phyloP scores from a whole-genome alignment of 352 stramenopile genomes.

The Phytophthora chlamydospora region DNA sequence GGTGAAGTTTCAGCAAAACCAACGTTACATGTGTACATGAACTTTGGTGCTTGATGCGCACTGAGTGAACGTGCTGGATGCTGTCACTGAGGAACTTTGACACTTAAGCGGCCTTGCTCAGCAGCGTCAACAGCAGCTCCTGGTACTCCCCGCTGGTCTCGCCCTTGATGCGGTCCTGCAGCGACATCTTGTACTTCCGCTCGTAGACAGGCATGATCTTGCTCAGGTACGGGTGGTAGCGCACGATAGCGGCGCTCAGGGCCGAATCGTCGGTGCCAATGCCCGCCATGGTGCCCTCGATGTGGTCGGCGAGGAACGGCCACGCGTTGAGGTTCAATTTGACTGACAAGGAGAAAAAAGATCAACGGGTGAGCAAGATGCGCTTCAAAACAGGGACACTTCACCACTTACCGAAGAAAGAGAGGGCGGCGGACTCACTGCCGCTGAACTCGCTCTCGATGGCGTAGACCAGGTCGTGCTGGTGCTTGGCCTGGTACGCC shows the following conservation, averaged over 20 bases:
- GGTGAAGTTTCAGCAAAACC: background rate
- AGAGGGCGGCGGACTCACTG: conserved; percentile 51
- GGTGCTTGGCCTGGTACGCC: conserved; percentile 66
- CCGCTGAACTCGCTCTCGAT: conserved; percentile 78
- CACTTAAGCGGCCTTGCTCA: conserved; percentile 43
- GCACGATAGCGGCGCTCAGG: conserved; percentile 66
- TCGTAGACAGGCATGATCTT: conserved; percentile 61
- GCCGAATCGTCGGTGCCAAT: conserved; percentile 73
- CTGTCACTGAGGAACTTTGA: background rate
- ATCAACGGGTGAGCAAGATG: background rate
- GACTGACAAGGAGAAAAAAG: conserved; percentile 25
- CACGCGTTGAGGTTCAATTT: conserved; percentile 64
- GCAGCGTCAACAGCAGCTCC: conserved; percentile 63
- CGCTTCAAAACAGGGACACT: background rate
- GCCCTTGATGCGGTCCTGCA: conserved; percentile 61
- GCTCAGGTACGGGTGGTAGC: conserved; percentile 70
- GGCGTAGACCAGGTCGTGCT: conserved; percentile 57
- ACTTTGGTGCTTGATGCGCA: background rate
- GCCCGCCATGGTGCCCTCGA: conserved; percentile 72
- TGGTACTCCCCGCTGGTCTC: conserved; percentile 67
- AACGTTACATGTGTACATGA: background rate
- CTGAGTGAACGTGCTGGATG: background rate
- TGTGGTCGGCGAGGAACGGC: conserved; percentile 61
- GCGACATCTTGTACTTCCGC: conserved; percentile 61
- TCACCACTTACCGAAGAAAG: conserved; percentile 51